Conservation (phyloP, 2,329 filamentous ascomycete species). For the Pseudogymnoascus sp. region DNA sequence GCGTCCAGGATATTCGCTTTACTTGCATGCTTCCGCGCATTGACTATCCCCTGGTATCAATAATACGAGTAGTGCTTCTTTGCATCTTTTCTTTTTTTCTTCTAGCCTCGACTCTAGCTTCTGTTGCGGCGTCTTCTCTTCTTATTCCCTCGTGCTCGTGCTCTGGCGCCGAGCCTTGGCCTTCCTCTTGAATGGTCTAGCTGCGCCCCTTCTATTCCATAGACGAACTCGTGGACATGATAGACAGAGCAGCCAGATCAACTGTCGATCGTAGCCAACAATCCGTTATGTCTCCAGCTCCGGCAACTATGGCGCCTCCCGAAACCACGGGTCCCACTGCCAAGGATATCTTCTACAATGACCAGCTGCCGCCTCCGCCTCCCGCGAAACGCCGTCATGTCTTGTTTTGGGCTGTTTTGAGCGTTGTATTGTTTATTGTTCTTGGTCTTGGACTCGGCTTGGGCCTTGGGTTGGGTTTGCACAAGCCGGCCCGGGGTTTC, state of each 20-base stretch:
- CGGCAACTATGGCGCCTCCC: background rate
- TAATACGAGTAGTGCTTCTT: background rate
- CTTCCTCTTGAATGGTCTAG: background rate
- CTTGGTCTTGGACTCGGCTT: conserved; percentile 17
- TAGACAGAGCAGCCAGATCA: background rate
- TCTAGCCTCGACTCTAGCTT: background rate
- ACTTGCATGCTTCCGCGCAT: background rate
- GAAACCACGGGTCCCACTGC: background rate
- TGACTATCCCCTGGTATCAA: background rate
- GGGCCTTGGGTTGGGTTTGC: conserved; percentile 18
- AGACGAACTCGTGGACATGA: background rate
- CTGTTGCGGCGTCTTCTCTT: background rate
- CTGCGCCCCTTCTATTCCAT: background rate
- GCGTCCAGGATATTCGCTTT: background rate
- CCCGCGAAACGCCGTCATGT: background rate
- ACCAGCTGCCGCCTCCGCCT: background rate
- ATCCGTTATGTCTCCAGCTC: background rate
- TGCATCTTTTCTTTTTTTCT: background rate
- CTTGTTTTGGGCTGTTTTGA: background rate
- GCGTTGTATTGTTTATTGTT: background rate
- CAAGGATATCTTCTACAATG: background rate
- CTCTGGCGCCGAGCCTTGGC: background rate
- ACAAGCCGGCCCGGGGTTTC: conserved; percentile 13
- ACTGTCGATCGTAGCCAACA: background rate
- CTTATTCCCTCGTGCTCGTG: background rate